phyloP scores from a whole-genome alignment of 257 asterid species.

The Solanum chilense region DNA sequence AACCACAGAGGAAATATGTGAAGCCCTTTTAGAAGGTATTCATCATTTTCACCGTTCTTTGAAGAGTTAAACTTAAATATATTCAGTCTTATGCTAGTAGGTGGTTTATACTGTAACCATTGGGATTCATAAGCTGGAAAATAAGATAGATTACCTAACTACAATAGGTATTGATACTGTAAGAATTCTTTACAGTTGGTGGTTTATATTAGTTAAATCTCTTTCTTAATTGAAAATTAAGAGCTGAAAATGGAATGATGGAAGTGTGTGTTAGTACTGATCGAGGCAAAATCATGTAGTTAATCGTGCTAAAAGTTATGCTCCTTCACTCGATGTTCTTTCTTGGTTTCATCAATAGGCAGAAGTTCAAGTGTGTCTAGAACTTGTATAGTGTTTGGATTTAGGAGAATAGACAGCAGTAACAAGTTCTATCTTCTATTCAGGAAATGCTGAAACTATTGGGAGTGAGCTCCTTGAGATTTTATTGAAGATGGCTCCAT shows the following conservation, averaged over 20 bases:
- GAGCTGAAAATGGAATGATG: neutral
- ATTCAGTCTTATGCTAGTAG: neutral
- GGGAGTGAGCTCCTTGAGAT: slow-evolving; percentile 19
- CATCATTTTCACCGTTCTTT: neutral
- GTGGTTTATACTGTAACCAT: neutral
- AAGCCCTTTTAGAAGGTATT: slow-evolving; percentile 13
- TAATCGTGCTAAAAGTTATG: neutral
- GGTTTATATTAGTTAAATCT: neutral
- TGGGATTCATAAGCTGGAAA: neutral
- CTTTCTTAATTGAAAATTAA: neutral
- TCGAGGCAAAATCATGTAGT: neutral
- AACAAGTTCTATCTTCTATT: neutral
- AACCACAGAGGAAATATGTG: slow-evolving; percentile 20
- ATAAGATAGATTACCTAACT: neutral
- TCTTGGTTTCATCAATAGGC: neutral
- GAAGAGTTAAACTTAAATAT: neutral
- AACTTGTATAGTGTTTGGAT: neutral
- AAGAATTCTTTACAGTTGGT: neutral
- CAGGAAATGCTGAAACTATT: slow-evolving; percentile 15
- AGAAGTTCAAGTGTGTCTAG: neutral
- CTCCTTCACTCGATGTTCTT: neutral
- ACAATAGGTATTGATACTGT: neutral
- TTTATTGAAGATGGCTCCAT: slow-evolving; percentile 17
- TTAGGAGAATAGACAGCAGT: neutral
- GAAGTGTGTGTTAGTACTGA: neutral